Conservation (phyloP, 148 eudicot genomes). For the Vaccinium darrowii region DNA sequence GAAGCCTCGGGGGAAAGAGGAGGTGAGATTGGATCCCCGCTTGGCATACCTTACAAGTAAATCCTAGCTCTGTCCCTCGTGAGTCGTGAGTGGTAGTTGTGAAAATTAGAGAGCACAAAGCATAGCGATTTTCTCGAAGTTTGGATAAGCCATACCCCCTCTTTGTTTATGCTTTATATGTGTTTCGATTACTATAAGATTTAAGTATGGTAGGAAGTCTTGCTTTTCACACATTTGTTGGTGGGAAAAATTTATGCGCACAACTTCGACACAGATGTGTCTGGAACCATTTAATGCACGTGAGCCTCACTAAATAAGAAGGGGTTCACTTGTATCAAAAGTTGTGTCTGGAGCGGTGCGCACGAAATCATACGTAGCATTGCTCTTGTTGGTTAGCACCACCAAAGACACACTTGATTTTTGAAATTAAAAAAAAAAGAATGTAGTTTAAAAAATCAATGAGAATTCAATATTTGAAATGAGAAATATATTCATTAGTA, state of each 20-base stretch:
- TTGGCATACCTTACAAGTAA: neutral
- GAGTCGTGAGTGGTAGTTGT: neutral
- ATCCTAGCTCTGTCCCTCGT: neutral
- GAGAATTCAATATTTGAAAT: too few relatives aligned
- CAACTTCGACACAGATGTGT: too few relatives aligned
- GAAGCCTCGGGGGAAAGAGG: neutral
- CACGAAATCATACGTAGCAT: too few relatives aligned
- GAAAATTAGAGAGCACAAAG: neutral
- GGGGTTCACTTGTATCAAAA: too few relatives aligned
- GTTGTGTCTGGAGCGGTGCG: too few relatives aligned
- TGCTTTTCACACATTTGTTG: neutral
- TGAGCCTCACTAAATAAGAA: too few relatives aligned
- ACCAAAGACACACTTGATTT: neutral
- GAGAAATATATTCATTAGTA: too few relatives aligned
- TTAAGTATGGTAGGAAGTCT: neutral
- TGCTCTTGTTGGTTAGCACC: too few relatives aligned
- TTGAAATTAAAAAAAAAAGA: too few relatives aligned
- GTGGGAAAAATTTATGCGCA: neutral
- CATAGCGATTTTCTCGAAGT: neutral
- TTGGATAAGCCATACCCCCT: neutral
- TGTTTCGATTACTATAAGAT: neutral
- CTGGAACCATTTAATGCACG: too few relatives aligned
- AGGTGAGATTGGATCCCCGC: neutral
- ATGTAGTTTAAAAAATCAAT: too few relatives aligned
- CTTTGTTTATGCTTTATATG: neutral